Conservation (phyloP, 176 grass and related monocot genomes). For the Triticum urartu region DNA sequence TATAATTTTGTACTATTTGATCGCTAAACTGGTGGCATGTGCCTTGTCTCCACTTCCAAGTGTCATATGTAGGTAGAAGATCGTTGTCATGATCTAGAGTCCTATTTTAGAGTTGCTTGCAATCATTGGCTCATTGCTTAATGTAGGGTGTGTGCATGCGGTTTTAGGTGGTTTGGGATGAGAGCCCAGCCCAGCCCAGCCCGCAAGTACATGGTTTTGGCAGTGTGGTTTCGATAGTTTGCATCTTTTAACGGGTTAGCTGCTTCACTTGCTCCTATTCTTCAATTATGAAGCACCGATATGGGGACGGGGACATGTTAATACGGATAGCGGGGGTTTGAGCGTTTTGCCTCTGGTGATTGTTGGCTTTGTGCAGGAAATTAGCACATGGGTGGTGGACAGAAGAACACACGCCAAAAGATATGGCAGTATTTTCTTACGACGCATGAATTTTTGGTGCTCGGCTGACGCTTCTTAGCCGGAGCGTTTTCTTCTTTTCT, state of each 20-base stretch:
- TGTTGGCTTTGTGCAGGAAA: no score
- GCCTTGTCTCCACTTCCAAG: not conserved
- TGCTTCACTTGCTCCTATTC: not conserved
- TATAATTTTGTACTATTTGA: not conserved
- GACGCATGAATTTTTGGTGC: not conserved
- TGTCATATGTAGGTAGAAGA: not conserved
- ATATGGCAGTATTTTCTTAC: no score
- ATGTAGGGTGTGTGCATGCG: not conserved
- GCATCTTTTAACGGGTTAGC: not conserved
- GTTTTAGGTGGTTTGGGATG: not conserved
- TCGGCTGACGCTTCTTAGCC: not conserved
- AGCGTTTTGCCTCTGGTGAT: no score
- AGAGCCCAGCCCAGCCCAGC: not conserved
- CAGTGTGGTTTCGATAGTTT: not conserved
- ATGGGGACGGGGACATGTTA: no score
- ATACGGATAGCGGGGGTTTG: no score
- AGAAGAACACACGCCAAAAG: no score
- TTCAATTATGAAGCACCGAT: not conserved
- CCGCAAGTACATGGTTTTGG: not conserved
- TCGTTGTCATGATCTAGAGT: not conserved
- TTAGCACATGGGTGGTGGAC: no score
- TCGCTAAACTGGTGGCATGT: not conserved
- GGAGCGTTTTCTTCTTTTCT: not conserved
- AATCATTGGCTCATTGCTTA: not conserved
- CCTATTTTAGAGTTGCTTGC: slow-evolving; percentile 9